Base-by-base conservation (phyloP, 352 stramenopile genomes). In the Phytophthora chlamydospora region DNA sequence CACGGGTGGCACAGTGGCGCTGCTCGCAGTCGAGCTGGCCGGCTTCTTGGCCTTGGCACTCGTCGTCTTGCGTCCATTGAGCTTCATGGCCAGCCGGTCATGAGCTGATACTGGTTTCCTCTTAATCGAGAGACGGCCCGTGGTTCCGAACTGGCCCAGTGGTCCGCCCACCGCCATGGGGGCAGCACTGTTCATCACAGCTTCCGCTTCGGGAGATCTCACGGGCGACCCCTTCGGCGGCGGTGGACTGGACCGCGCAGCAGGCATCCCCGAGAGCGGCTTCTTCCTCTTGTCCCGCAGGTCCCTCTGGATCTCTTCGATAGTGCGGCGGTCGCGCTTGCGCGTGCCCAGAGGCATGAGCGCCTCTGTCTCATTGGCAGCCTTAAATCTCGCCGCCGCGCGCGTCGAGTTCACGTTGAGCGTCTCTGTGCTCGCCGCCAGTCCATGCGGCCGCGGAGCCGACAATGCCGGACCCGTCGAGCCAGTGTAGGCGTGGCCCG, bases 281-380 rank as follows among this genome's bases (percentile, higher is more conserved):
- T 83, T 85, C 40, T 79, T 79, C 6, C 81, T 74, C 49, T 90
- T 94, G 52, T 80, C 89, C 43, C 83, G 65, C 17, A 95, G 56
- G 52, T 95, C 87, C 47, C 83, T 71, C 53, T 95, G 87, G 50
- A 95, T 95, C 61, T 95, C 83, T 43, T 95, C 87, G 53, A 95
- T 95, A n/a, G 87, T 93, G 17, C 87, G 84, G 53, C 87, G 83
- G 46, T 95, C 87, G 41, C 87, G 71, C 58, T 94, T 95, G 62
- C 89, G 89, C 13, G 87, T 95, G 40, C 83, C 83, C 8, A 95
- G 67, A n/a, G 87, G 71, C 78, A 91, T 92, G 62, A 95, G 63
- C 6, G 67, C 75, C 32, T 77, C 65, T 3, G 68, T 59, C 24
- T 80, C 73, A 50, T 74, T 81, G 2, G 65, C 43, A 39, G 68